Base-by-base conservation (phyloP, 179 eudicot species). In the Beta lomatogona region DNA sequence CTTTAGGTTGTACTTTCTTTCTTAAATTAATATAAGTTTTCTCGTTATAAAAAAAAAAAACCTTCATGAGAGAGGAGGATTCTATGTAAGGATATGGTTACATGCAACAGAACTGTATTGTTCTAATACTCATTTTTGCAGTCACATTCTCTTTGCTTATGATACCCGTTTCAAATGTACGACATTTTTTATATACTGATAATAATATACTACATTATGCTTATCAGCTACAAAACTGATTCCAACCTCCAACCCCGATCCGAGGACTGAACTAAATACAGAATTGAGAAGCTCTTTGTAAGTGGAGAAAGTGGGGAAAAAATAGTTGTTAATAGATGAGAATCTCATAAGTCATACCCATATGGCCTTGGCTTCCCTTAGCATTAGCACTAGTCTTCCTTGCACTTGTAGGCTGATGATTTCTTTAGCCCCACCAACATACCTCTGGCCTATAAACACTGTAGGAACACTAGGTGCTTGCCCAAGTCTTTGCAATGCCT, bases 361-460 rank as follows among this genome's bases (percentile, higher is more conserved):
- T 28, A 86, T 76, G 54, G 88, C 88, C 41, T 80, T 77, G 6
- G 88, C 88, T 60, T 83, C 83, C 81, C 75, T 85, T 68, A 82
- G 80, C 53, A 85, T 28, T n/a, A 81, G 86, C 31, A 83, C 80
- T 28, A 83, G 81, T 54, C 73, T 79, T 16, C 86, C 85, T 79
- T 85, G 85, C 48, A 85, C 67, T 73, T 85, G 88, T 36, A 82
- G 64, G 81, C 83, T 82, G 22, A 85, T 82, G 13, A 80, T 64
- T 48, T 85, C 88, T 59, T 85, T 85, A 41, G 88, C 88, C n/a
- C 87, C 85, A 21, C 87, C 87, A 31, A 85, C 76, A 77, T 75
- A 76, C 61, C 46, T 65, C 66, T 80, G 81, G 11, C 88, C 86
- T 71, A 82, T 80, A 75, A 86, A 86, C 21, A 86, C 57, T 19